A percentile compares a stretch with the other conserved stretches of the same genome.
Evolutionary conservation across 139 green algal species (phyloP).

Genomic region (Chlorella sp.): DNA sequence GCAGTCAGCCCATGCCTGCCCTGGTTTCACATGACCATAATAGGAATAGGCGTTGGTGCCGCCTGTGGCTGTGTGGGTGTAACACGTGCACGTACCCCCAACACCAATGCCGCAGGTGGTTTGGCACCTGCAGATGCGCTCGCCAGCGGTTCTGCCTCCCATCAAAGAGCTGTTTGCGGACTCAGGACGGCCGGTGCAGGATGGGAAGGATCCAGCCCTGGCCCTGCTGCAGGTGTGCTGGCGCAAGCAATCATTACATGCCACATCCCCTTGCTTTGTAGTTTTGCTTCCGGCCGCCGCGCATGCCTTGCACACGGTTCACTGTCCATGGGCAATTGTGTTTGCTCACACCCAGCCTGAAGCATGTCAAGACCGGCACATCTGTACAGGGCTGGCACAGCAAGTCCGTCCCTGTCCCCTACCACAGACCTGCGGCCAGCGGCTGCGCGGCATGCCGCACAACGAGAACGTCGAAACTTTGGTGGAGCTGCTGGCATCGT

Average conservation of each 20-base stretch:
- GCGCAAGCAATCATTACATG: neutral
- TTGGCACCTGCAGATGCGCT: constrained; percentile 7
- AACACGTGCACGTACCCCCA: too few relatives aligned
- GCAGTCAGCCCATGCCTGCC: too few relatives aligned
- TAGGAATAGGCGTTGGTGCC: too few relatives aligned
- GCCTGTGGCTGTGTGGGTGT: too few relatives aligned
- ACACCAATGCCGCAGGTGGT: neutral
- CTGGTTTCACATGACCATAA: too few relatives aligned
- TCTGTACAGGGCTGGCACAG: too few relatives aligned
- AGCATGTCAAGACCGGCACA: too few relatives aligned
- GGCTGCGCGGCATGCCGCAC: neutral
- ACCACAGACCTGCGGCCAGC: neutral
- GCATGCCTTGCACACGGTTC: too few relatives aligned
- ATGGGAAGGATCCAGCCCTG: neutral
- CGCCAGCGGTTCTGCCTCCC: neutral
- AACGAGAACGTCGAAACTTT: constrained; percentile 12
- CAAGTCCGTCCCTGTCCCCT: too few relatives aligned
- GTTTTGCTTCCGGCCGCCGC: neutral
- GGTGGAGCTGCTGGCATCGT: constrained; percentile 35
- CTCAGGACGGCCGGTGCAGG: neutral
- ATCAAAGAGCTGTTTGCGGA: neutral
- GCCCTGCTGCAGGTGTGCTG: neutral
- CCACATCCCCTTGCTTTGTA: neutral
- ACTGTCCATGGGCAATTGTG: too few relatives aligned
- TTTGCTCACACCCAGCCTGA: too few relatives aligned